These are phyloP conservation scores for Hanseniaspora clermontiae DNA, from an alignment of 805 yeast genomes.

Conservation along the genomic window DNA sequence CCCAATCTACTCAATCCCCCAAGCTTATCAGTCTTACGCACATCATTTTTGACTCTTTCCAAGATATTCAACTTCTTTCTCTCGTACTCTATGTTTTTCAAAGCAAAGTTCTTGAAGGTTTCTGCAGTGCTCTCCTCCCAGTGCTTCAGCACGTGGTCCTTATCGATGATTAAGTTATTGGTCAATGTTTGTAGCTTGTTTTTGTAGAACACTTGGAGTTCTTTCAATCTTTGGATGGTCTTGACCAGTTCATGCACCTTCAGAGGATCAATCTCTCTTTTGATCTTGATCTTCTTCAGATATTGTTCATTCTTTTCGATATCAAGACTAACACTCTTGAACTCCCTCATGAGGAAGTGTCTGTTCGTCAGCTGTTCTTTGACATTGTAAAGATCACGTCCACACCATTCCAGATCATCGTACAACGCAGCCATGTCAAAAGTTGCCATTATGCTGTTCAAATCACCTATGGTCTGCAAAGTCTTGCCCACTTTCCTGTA, in stretches of 20 bases:
- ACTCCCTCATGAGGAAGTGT: conserved; percentile 82
- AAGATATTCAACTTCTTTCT: conserved; percentile 63
- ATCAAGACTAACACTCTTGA: conserved; percentile 61
- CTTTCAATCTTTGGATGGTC: conserved; percentile 64
- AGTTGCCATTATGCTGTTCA: conserved; percentile 57
- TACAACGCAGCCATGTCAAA: conserved; percentile 63
- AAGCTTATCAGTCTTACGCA: conserved; percentile 56
- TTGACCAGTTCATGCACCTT: conserved; percentile 84
- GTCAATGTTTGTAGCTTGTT: conserved; percentile 70
- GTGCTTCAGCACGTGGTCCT: conserved; percentile 29
- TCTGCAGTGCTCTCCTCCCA: conserved; percentile 31
- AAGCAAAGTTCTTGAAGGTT: conserved; percentile 47
- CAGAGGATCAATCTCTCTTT: conserved; percentile 65
- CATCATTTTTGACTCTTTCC: conserved; percentile 58
- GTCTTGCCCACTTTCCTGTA: conserved; percentile 71
- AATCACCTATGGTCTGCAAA: conserved; percentile 58
- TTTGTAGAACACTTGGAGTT: conserved; percentile 62
- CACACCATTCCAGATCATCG: conserved; percentile 54
- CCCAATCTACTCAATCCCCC: conserved; percentile 82
- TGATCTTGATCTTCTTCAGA: conserved; percentile 59
- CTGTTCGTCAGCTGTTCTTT: conserved; percentile 90
- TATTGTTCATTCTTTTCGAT: conserved; percentile 57
- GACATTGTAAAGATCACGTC: conserved; percentile 68
- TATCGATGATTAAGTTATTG: conserved; percentile 70
- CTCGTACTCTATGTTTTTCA: conserved; percentile 73